A percentile compares a stretch with the other conserved stretches of the same genome.
Evolutionary conservation across 768 basidiomycete genomes (phyloP).

Genomic region (Cystoderma amianthinum): DNA sequence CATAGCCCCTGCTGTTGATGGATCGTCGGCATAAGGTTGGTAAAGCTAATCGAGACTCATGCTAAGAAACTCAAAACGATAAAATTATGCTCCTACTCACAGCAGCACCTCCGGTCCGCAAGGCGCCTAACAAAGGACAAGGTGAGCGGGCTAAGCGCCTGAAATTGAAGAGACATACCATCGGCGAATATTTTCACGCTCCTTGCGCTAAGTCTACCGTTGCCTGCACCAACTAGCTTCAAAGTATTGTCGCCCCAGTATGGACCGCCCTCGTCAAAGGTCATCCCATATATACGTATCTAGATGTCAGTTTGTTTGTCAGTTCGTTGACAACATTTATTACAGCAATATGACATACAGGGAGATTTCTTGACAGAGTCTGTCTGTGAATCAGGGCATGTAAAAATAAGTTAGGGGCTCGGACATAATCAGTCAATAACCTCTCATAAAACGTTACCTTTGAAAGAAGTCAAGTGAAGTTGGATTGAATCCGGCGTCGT

Average conservation of each 20-base stretch:
- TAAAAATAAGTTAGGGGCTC: too few relatives aligned
- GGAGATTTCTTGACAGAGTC: constrained; percentile 61
- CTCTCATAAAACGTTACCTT: not conserved
- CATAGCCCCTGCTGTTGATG: constrained; percentile 66
- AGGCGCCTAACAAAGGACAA: constrained; percentile 47
- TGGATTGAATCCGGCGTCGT: not conserved
- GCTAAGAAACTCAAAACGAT: not conserved
- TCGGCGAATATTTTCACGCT: constrained; percentile 76
- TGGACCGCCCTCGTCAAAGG: constrained; percentile 36
- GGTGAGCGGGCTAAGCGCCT: not conserved
- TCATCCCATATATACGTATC: constrained; percentile 62
- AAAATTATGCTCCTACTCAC: too few relatives aligned
- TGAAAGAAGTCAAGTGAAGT: not conserved
- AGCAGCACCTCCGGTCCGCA: constrained; percentile 91
- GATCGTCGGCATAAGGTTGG: constrained; percentile 78
- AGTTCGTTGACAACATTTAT: constrained; percentile 13
- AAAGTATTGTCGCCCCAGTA: constrained; percentile 65
- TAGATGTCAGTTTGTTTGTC: constrained; percentile 12
- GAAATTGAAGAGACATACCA: constrained; percentile 30
- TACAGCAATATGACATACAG: constrained; percentile 44
- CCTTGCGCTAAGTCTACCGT: constrained; percentile 54
- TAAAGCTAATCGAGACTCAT: not conserved
- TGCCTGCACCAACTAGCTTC: constrained; percentile 48
- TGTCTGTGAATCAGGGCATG: constrained; percentile 12
- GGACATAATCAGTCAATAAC: constrained; percentile 26